These are phyloP conservation scores for Cerioporus squamosus DNA, from an alignment of 1,284 basidiomycete species.

Conservation along the genomic window DNA sequence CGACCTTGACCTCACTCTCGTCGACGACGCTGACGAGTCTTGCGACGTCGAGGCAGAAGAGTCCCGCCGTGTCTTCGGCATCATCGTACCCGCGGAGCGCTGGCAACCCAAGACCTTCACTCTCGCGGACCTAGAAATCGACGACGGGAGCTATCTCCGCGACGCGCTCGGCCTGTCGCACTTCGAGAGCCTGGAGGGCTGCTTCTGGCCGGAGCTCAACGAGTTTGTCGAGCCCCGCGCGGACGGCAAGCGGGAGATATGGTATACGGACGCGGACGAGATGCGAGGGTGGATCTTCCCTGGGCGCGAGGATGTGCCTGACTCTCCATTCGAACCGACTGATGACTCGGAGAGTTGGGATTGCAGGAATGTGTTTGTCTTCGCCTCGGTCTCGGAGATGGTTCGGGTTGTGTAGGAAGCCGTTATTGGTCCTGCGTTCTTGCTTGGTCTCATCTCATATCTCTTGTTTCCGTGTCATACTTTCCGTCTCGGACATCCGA, in stretches of 20 bases:
- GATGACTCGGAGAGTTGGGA: not conserved
- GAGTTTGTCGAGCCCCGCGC: not conserved
- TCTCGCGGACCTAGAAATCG: slow-evolving; percentile 2
- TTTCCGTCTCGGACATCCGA: no score
- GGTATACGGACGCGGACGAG: slow-evolving; percentile 2
- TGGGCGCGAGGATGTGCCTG: not conserved
- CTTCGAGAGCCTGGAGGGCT: not conserved
- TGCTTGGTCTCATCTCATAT: no score
- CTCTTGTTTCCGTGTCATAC: no score
- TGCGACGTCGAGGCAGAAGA: not conserved
- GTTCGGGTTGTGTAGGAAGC: no score
- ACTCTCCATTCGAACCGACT: not conserved
- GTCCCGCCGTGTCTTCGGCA: not conserved
- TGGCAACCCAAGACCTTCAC: not conserved
- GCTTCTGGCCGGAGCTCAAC: slow-evolving; percentile 2
- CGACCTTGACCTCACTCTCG: not conserved
- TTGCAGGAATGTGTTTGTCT: not conserved
- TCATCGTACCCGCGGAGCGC: not conserved
- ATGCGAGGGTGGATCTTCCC: slow-evolving; percentile 3
- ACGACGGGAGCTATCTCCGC: slow-evolving; percentile 5
- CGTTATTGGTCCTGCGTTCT: no score
- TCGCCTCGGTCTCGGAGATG: no score
- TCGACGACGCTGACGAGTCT: not conserved
- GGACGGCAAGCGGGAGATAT: not conserved
- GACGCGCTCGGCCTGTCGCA: not conserved